Evolutionary conservation across 2,329 filamentous ascomycete species (phyloP), one percentile per base, ranked within the genome.

Genomic region (Grosmannia penicillata): DNA sequence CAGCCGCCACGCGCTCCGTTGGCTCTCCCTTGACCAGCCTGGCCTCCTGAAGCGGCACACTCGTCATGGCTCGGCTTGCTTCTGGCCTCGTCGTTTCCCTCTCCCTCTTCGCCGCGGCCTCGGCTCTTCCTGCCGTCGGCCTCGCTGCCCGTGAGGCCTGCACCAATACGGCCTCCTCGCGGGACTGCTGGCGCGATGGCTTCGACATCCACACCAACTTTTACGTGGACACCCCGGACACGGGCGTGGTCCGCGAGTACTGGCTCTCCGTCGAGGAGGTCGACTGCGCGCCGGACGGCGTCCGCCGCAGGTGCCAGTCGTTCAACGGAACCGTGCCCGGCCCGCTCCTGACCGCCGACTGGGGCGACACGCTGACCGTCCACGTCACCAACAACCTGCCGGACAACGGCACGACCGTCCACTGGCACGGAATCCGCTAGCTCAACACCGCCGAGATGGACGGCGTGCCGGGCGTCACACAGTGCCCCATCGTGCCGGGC

Each of bases 321-420:
- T 47, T 56, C 45, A 57, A 58, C 41, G 55, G 55, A 27, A 52
- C 46, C 2, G 46, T 55, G 15, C 54, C 55, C 0, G 54, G 54
- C 8, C 54, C 54, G 1, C 47, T 48, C 13, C 49, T 57, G 42
- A 42, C 50, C 18, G 54, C 54, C 23, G 51, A 56, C 43, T 57
- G 54, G 54, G 59, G 59, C 23, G 59, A 62, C 44, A 51, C 48
- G 3, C 47, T 62, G 35, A 56, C 77, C 34, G 67, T 82, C 36
- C 72, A 72, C 19, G 69, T 82, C 40, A 65, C 71, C 55, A 85
- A 85, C 53, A 63, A 70, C n/a, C 65, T 82, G 2, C 63, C 62
- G 13, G 55, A 51, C 24, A 62, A 60, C 45, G 56, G 58, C 19
- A 64, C 61, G 1, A 58, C 61, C 1, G 54, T 69, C 22, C 66